Evolutionary conservation across 2,329 filamentous ascomycete species (phyloP).

Genomic region (Cordyceps farinosa): DNA sequence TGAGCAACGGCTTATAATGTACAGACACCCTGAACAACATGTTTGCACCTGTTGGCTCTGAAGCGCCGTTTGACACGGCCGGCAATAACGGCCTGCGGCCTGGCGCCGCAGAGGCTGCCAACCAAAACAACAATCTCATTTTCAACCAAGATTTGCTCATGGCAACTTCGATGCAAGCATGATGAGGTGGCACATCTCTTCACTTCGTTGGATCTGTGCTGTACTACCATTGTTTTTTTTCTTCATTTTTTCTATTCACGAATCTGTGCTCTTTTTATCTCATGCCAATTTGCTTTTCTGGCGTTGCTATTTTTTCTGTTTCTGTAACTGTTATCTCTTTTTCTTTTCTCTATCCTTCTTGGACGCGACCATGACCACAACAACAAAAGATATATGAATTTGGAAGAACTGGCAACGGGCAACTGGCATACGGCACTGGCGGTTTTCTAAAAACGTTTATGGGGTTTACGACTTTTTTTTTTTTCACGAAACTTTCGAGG

Average conservation of each 20-base stretch:
- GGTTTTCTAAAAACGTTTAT: not conserved
- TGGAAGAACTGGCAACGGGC: constrained; percentile 9
- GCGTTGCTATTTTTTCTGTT: not conserved
- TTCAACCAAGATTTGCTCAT: constrained; percentile 14
- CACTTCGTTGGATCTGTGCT: not conserved
- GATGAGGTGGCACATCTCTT: not conserved
- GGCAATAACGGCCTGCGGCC: not conserved
- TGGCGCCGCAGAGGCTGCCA: not conserved
- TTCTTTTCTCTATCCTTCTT: not conserved
- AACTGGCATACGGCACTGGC: constrained; percentile 1
- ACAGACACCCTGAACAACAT: constrained; percentile 1
- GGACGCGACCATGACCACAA: constrained; percentile 13
- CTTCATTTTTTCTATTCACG: not conserved
- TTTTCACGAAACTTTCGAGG: not conserved
- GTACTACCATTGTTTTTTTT: not conserved
- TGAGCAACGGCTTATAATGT: not conserved
- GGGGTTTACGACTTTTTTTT: not conserved
- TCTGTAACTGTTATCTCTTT: not conserved
- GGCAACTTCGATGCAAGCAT: not conserved
- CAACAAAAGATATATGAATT: not conserved
- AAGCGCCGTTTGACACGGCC: constrained; percentile 8
- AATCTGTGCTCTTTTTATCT: not conserved
- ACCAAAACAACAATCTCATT: not conserved
- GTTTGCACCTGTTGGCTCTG: constrained; percentile 1
- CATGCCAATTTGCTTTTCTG: not conserved